Evolutionary conservation across 176 grass and related monocot genomes (phyloP).

Genomic region (Sorghum bicolor): DNA sequence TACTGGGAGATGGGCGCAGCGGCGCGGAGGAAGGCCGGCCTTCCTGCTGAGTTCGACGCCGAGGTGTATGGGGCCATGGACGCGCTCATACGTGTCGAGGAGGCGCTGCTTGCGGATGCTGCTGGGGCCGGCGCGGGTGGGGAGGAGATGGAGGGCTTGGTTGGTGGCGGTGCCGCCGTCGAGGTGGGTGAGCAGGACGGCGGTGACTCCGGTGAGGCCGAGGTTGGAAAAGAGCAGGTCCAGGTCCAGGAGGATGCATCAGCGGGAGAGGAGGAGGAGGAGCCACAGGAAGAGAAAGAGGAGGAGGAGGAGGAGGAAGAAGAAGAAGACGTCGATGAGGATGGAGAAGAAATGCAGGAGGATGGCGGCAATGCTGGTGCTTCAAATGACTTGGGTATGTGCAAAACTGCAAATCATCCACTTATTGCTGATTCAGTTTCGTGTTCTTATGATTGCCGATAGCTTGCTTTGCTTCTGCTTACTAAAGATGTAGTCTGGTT

Average conservation of each 20-base stretch:
- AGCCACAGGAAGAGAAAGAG: neutral
- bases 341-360: conserved; percentile 3
- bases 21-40: conserved; percentile 47
- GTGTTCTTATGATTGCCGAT: neutral
- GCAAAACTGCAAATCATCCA: neutral
- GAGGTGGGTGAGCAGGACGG: neutral
- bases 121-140: neutral
- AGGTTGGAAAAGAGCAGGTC: neutral
- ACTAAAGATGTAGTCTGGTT: neutral
- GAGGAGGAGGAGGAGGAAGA: neutral
- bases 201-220: neutral
- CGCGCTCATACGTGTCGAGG: conserved; percentile 66
- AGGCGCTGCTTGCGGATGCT: conserved; percentile 37
- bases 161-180: neutral
- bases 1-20: conserved; percentile 59
- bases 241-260: conserved; percentile 2
- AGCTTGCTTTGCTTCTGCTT: neutral
- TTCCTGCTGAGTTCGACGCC: conserved; percentile 49
- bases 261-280: neutral
- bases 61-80: conserved; percentile 73
- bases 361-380: conserved; percentile 31
- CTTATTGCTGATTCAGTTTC: neutral
- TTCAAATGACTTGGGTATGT: conserved; percentile 13
- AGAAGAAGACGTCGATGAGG: neutral
- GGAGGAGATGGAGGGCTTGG: conserved; percentile 21